Percentiles rank a stretch among this genome's conserved stretches.
These are phyloP conservation scores for Eucalyptus curtisii DNA, from an alignment of 345 rosid genomes.

Conservation along the genomic window DNA sequence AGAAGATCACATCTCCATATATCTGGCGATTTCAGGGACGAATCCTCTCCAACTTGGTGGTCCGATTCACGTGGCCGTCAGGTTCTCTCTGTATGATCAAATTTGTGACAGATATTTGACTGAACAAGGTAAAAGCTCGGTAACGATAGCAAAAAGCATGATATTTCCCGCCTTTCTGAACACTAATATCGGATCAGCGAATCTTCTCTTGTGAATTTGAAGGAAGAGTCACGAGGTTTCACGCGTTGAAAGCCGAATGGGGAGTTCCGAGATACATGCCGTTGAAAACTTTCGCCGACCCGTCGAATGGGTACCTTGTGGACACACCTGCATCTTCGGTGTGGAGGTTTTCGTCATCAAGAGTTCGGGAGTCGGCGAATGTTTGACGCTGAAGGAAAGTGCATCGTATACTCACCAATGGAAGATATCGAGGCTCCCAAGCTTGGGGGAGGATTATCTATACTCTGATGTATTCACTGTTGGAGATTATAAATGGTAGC, in stretches of 20 bases:
- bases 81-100: neutral
- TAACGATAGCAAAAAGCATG: neutral
- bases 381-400: neutral
- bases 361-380: neutral
- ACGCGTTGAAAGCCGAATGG: neutral
- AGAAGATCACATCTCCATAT: neutral
- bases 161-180: neutral
- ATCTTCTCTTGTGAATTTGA: neutral
- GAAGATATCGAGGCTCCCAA: neutral
- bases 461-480: neutral
- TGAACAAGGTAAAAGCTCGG: neutral
- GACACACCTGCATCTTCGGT: neutral
- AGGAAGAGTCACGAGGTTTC: neutral
- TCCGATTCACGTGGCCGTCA: neutral
- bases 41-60: neutral
- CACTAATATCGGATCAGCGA: neutral
- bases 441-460: neutral
- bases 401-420: neutral
- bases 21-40: neutral
- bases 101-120: neutral
- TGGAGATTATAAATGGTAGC: neutral
- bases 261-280: neutral
- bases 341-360: neutral
- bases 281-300: neutral
- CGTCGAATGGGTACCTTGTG: neutral